Conservation (phyloP, 192 early-diverging fungal genomes). For the Chytriomyces confervae region DNA sequence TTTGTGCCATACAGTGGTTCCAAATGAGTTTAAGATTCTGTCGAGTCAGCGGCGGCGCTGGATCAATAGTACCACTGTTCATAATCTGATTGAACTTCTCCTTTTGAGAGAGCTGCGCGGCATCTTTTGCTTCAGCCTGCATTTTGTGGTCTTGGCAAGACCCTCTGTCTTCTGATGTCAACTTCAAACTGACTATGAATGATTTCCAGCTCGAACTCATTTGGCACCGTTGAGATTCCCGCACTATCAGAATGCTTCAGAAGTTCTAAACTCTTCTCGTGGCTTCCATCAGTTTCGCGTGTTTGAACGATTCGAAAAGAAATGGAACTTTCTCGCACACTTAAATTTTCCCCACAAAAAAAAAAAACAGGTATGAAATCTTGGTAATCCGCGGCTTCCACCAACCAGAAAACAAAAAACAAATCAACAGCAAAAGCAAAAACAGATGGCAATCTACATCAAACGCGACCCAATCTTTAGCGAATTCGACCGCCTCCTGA, state of each 20-base stretch:
- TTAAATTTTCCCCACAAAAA: no score
- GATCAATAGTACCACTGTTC: slow-evolving; percentile 98
- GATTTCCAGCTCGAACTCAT: slow-evolving; percentile 68
- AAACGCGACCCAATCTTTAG: slow-evolving; percentile 8
- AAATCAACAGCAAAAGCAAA: neutral
- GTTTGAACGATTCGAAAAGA: no score
- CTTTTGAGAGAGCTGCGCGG: slow-evolving; percentile 87
- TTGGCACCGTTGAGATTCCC: slow-evolving; percentile 76
- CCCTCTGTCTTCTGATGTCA: neutral
- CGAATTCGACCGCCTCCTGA: slow-evolving; percentile 11
- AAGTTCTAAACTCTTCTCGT: no score
- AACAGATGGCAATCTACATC: neutral
- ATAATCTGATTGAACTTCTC: slow-evolving; percentile 92
- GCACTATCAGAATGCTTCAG: no score
- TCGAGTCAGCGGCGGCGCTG: slow-evolving; percentile 90
- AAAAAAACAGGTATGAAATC: no score
- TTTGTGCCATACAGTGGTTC: slow-evolving; percentile 89
- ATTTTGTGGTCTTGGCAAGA: slow-evolving; percentile 52
- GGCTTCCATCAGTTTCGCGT: no score
- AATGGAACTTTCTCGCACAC: no score
- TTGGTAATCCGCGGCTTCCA: no score
- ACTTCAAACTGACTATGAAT: neutral
- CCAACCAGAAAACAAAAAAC: no score
- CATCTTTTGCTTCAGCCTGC: slow-evolving; percentile 95
- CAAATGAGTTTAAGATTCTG: slow-evolving; percentile 80